Evolutionary conservation across 139 green algal species (phyloP).

Genomic region (Pycnococcus provasolii): DNA sequence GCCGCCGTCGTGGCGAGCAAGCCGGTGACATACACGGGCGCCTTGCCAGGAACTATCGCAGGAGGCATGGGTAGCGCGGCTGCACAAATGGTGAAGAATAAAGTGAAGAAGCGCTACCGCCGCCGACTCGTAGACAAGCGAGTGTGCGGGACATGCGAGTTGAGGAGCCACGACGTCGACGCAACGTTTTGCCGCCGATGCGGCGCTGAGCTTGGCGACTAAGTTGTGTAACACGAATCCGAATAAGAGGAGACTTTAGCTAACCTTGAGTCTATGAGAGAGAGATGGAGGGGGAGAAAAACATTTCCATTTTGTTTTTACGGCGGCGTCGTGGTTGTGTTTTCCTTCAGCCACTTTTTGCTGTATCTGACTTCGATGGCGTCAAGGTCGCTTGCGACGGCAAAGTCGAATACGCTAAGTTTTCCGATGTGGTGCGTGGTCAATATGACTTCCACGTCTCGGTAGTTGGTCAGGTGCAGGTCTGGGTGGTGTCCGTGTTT

Average conservation of each 20-base stretch:
- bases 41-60: not conserved
- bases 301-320: too few species aligned
- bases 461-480: constrained; percentile 54
- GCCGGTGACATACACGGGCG: not conserved
- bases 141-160: constrained; percentile 7
- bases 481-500: constrained; percentile 62
- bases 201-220: not conserved
- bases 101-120: too few species aligned
- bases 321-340: not conserved
- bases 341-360: constrained; percentile 48
- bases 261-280: too few species aligned
- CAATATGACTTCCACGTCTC: constrained; percentile 16
- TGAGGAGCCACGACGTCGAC: constrained; percentile 13
- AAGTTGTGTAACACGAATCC: too few species aligned
- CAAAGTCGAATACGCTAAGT: constrained; percentile 50
- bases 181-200: constrained; percentile 16
- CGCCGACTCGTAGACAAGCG: not conserved
- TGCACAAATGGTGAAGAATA: not conserved
- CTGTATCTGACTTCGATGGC: constrained; percentile 40
- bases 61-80: not conserved
- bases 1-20: not conserved
- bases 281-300: too few species aligned
- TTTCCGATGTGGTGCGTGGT: constrained; percentile 30
- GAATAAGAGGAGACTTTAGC: too few species aligned
- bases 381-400: constrained; percentile 58